Evolutionary conservation across 1,139 yeast genomes (phyloP), one percentile per base, ranked within the genome.

Genomic region (Blastobotrys serpentis): DNA sequence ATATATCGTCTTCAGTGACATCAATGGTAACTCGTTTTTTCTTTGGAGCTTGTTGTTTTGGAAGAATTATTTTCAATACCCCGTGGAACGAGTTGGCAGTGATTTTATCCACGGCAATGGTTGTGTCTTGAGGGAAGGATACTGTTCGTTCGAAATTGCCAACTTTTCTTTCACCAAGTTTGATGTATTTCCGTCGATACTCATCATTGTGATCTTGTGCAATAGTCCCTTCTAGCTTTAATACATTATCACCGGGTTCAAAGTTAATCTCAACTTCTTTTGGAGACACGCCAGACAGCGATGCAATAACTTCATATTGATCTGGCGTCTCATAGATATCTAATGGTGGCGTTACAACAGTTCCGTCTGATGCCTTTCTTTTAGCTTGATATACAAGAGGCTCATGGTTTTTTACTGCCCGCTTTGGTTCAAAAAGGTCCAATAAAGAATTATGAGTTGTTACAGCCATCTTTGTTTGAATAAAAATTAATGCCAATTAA

Each of bases 241-340:
- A 18, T 25, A 41, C 45, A 14, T 41, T 33, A 23, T 34, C 44
- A 1, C n/a, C 25, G 2, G 82, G 79, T 59, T 78, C 82, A 65
- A 70, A 79, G 58, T 79, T 80, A 45, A 79, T 73, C 42, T 72
- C 74, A 53, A 79, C 72, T n/a, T 75, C 70, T 43, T 70, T 70
- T 25, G 77, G 72, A 26, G 70, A 66, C 6, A 81, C 80, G 42
- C 84, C 84, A 4, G 84, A 79, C 13, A 79, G 64, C 3, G 82
- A 74, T 6, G 77, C 62, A 2, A 73, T 74, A 11, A 78, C 71
- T 14, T 69, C 58, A 54, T 76, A 79, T 14, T 69, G 63, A 7
- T 67, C 68, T 3, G 70, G 69, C 36, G 70, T 66, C 49, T 78
- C 81, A 55, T 77, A 78, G 14, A 79, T 73, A 55, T 79, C 81